Evolutionary conservation across 2,329 filamentous ascomycete genomes (phyloP), one percentile per base, ranked within the genome.

Genomic region (Lecanicillium sp.): DNA sequence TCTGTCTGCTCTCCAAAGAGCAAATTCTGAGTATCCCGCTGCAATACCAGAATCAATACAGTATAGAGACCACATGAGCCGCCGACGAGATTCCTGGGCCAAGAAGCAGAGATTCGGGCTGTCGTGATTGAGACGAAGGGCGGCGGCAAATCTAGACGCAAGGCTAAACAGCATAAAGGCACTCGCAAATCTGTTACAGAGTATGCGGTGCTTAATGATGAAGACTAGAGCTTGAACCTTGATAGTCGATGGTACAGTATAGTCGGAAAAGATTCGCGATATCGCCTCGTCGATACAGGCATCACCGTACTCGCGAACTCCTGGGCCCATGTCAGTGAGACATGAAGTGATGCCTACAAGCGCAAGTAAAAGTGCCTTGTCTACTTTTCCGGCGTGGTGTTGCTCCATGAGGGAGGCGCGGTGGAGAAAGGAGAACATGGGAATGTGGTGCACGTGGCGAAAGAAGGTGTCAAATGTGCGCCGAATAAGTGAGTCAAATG

Each of bases 341-440:
- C 74, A 60, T 3, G 72, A 70, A 2, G 73, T 75, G 48, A 77
- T 72, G 36, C 72, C 74, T 7, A 77, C 60, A 4, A 77, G 56
- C 29, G 72, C 71, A 4, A 77, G 61, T 4, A 77, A 59, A 6
- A 78, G 58, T 2, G 72, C 61, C 29, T 65, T 66, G 48, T 77
- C 73, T 46, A 77, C 69, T 44, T 72, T 72, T 34, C 72, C 72
- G 4, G 70, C 66, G 45, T 74, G 68, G 50, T 75, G 75, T 20
- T 73, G 65, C 50, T 77, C 72, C 71, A 76, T 75, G 17, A 77
- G 66, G 2, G 74, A 77, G 11, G 73, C 72, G 18, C 72, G 71
- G 48, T 78, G 74, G 13, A 78, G 55, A 41, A 77, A 78, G 10
- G 72, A 74, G 56, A 72, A 74, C 47, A 73, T 71, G 32, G 74